Evolutionary conservation across 768 basidiomycete species (phyloP), one percentile per base, ranked within the genome.

Genomic region (Candolleomyces aberdarensis): DNA sequence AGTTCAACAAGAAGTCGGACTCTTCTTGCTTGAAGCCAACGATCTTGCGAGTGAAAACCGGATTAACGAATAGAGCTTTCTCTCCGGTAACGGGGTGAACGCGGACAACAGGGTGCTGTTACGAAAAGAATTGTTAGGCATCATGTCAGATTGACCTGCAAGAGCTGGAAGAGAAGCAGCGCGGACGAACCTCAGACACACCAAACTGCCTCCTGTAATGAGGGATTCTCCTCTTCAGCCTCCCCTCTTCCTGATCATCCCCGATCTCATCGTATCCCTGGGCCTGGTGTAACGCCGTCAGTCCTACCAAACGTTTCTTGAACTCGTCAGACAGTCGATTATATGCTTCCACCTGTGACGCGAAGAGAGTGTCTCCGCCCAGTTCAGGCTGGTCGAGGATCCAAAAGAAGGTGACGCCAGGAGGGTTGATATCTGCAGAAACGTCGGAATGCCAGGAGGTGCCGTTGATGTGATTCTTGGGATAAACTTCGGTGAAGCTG

Each of bases 371-470:
- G 47, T 67, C 64, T 5, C 66, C 66, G 1, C 66, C 66, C 9
- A 65, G 57, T 10, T 56, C 62, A 1, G 66, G 66, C 48, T 56
- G 50, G 61, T 82, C 81, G 50, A 85, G 78, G 63, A 81, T 76
- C 69, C 78, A 81, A 78, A 84, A 84, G 72, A 84, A 77, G 0
- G 83, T 84, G 13, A 80, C 81, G 22, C 80, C 77, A 0, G 83
- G 81, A 5, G 83, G 77, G 63, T 84, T 83, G 57, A 74, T 75
- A 70, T 84, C 83, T 67, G 83, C 83, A 0, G 82, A 83, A n/a
- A 83, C 77, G 60, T 84, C 82, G 8, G 83, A 83, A 66, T 83
- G 82, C 83, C 82, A 84, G 61, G 72, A 73, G 6, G 73, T 75
- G 22, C 67, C 66, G 67, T 71, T 77, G 58, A 73, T 71, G 26